Evolutionary conservation across 495 filamentous ascomycete species (phyloP).

Genomic region (Friedmanniomyces simplex): DNA sequence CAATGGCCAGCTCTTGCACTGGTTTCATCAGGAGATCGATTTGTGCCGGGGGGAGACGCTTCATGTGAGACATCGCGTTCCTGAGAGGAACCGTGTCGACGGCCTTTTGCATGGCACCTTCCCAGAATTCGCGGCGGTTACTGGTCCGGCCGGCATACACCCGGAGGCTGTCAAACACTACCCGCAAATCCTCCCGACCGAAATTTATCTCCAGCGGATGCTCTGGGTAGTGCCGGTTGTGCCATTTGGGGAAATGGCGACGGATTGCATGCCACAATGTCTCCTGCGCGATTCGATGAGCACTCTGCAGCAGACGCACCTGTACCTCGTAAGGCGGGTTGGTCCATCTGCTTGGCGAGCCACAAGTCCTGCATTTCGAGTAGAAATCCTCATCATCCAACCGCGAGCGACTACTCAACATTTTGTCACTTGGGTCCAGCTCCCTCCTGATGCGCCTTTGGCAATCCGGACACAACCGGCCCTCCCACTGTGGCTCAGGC

Average conservation of each 20-base stretch:
- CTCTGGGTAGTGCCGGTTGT: not conserved
- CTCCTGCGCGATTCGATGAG: not conserved
- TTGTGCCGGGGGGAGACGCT: not conserved
- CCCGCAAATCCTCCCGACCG: not conserved
- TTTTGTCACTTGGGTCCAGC: not conserved
- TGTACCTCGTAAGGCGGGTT: not conserved
- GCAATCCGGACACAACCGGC: no score
- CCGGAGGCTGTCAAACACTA: not conserved
- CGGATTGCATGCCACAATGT: not conserved
- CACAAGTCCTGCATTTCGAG: not conserved
- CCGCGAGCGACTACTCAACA: not conserved
- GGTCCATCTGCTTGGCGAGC: not conserved
- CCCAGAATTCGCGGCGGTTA: no score
- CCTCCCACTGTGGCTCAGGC: no score
- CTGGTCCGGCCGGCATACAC: no score
- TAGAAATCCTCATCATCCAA: not conserved
- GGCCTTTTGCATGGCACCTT: no score
- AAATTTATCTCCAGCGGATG: not conserved
- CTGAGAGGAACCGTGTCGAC: not conserved
- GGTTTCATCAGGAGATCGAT: not conserved
- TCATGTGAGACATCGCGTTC: not conserved
- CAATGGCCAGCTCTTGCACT: not conserved
- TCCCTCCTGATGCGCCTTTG: no score
- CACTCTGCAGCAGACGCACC: not conserved
- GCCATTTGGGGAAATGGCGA: not conserved